Evolutionary conservation across 352 stramenopile species (phyloP), one percentile per base, ranked within the genome.

Genomic region (Globisporangium takayamanum): DNA sequence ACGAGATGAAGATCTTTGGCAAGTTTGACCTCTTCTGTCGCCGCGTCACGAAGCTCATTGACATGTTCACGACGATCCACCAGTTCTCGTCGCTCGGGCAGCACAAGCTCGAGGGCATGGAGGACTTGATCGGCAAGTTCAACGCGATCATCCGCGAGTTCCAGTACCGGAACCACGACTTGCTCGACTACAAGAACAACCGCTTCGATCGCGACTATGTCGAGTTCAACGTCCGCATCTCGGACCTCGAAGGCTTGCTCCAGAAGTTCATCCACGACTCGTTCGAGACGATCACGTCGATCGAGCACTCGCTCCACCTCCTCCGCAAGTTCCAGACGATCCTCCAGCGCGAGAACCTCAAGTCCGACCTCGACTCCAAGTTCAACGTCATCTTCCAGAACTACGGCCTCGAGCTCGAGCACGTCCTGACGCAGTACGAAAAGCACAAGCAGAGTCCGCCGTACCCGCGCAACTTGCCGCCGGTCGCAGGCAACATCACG

Each of bases 311-410:
- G 33, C 75, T 99, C 11, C 90, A 97, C 53, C 71, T 99, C 5
- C 74, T 99, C 20, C 89, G 95, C 58, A 99, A 99, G 64, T 99
- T 99, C 66, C 95, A 99, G 74, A 94, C 78, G 7, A 99, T 99
- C 54, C 71, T 99, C 48, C 96, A 99, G 74, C 85, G 97, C 48
- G 97, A 99, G 59, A 97, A 96, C 54, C 84, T 99, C n/a, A 99
- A 99, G 63, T 96, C 89, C 2, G 97, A 99, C 65, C 66, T 99
- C 22, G 96, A 99, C 70, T 98, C 93, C 25, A 99, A 99, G 71
- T 96, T 99, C 51, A 98, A 98, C 70, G 96, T 99, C 48, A 99
- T 99, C 58, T 99, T 98, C 66, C 94, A 99, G 69, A 99, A 99
- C 68, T 99, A 99, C 63, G 96, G 96, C 5, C 69, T 98, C 22